These are phyloP conservation scores for Antrodiella citrinella DNA, from an alignment of 768 basidiomycete species.

Conservation along the genomic window DNA sequence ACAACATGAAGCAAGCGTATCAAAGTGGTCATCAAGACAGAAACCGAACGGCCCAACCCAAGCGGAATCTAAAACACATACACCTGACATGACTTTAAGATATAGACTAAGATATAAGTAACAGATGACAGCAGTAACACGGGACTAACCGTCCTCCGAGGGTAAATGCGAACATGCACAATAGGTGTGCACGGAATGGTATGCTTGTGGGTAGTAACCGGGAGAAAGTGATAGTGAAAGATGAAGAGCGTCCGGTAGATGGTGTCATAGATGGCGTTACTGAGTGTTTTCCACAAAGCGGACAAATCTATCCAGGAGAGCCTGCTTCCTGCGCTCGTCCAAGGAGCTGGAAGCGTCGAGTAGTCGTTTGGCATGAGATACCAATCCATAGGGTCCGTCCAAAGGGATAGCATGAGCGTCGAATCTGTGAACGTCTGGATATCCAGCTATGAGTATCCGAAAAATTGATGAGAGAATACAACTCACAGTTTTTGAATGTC, in stretches of 20 bases:
- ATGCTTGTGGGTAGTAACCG: background rate
- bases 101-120: background rate
- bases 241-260: background rate
- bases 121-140: background rate
- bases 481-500: slow-evolving; percentile 59
- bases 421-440: slow-evolving; percentile 62
- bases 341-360: slow-evolving; percentile 38
- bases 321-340: slow-evolving; percentile 37
- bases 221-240: background rate
- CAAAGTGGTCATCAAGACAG: slow-evolving; percentile 2
- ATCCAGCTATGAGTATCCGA: too few species aligned
- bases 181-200: background rate
- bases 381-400: slow-evolving; percentile 64
- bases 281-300: slow-evolving; percentile 39
- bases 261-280: slow-evolving; percentile 3
- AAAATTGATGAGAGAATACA: slow-evolving; percentile 10
- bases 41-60: background rate
- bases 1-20: slow-evolving; percentile 6
- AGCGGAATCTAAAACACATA: background rate
- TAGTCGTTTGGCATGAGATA: slow-evolving; percentile 54
- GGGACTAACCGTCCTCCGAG: background rate
- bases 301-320: slow-evolving; percentile 52
- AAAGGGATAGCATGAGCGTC: slow-evolving; percentile 70
- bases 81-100: background rate
- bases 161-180: slow-evolving; percentile 1